Conservation (phyloP, 306 rosid species). For the Quercus aquifolioides region DNA sequence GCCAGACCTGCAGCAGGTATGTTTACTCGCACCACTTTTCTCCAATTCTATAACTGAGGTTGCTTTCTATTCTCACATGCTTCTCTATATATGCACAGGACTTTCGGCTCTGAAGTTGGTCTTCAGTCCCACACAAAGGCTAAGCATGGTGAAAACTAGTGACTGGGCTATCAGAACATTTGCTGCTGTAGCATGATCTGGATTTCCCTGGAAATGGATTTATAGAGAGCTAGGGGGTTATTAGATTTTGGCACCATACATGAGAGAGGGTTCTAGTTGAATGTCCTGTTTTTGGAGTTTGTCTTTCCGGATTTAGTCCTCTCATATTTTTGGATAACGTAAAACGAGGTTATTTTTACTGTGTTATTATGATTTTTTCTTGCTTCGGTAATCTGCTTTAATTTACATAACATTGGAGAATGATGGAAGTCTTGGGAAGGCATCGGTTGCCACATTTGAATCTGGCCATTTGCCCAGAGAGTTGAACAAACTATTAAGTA, state of each 20-base stretch:
- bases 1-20: conserved; percentile 72
- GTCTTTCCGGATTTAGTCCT: neutral
- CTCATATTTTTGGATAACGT: neutral
- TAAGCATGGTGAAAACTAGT: conserved; percentile 48
- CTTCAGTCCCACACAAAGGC: conserved; percentile 78
- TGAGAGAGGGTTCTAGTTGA: neutral
- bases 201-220: neutral
- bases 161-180: neutral
- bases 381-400: neutral
- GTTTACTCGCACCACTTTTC: neutral
- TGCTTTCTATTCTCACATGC: neutral
- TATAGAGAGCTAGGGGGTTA: neutral
- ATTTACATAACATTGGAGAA: too few species aligned
- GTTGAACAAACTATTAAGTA: too few species aligned
- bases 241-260: neutral
- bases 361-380: too few species aligned
- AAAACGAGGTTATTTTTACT: neutral
- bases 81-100: conserved; percentile 22
- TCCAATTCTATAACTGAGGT: neutral
- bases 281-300: neutral
- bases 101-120: conserved; percentile 57
- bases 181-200: neutral
- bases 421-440: too few species aligned
- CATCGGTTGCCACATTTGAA: too few species aligned
- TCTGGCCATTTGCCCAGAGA: too few species aligned